Percentiles rank a stretch among this genome's conserved stretches.
Evolutionary conservation across 139 green algal species (phyloP).

Genomic region (Coccomyxa sp.): DNA sequence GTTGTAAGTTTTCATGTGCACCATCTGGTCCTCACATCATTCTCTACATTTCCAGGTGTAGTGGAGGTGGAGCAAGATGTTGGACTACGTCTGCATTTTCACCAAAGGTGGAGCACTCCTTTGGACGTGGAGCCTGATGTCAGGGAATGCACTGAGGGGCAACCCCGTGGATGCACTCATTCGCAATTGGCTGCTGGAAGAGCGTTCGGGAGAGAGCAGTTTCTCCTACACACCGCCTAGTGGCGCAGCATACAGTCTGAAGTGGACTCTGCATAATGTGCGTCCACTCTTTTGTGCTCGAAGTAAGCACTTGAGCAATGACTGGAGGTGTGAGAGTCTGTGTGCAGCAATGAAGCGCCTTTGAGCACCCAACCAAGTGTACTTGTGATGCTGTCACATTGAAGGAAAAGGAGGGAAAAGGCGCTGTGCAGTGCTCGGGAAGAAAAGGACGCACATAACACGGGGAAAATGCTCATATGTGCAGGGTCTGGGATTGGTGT

Average conservation of each 20-base stretch:
- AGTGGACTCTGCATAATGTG: slow-evolving; percentile 96
- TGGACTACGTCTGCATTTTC: slow-evolving; percentile 88
- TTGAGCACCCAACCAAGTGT: neutral
- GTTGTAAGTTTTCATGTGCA: too few species aligned
- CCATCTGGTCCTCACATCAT: neutral
- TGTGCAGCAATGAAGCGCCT: neutral
- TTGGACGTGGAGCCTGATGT: slow-evolving; percentile 70
- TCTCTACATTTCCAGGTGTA: neutral
- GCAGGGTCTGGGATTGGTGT: slow-evolving; percentile 89
- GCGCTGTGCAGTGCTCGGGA: too few species aligned
- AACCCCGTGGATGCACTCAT: slow-evolving; percentile 77
- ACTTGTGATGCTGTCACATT: neutral
- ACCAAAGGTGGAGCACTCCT: slow-evolving; percentile 78
- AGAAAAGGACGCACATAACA: too few species aligned
- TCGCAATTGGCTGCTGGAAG: slow-evolving; percentile 83
- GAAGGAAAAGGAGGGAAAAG: too few species aligned
- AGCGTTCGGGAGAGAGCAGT: slow-evolving; percentile 70
- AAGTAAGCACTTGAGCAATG: neutral
- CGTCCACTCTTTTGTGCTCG: neutral
- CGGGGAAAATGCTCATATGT: neutral
- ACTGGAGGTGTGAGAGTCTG: neutral
- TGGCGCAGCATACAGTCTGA: slow-evolving; percentile 77
- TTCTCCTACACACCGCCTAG: slow-evolving; percentile 74
- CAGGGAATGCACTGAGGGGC: slow-evolving; percentile 46
- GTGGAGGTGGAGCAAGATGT: slow-evolving; percentile 39